Base-by-base conservation (phyloP, 805 yeast species). In the Ogataea nitratoaversa region DNA sequence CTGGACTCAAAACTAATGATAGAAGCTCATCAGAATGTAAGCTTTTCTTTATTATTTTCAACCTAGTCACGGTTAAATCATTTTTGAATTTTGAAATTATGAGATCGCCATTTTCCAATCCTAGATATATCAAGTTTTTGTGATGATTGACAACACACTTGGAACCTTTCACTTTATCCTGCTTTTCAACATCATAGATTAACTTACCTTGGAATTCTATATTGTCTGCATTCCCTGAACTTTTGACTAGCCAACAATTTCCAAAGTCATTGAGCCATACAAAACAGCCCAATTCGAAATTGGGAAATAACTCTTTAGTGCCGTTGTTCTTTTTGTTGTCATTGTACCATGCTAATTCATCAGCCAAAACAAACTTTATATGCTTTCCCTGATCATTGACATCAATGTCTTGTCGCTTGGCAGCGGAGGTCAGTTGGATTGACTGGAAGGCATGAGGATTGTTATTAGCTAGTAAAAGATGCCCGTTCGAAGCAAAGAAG, bases 101-200 rank as follows among this genome's bases (percentile, higher is more conserved):
- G 11, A 70, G 38, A 14, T 60, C 50, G 1, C 75, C 74, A 31
- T 58, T 53, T 8, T 50, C 48, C n/a, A 68, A 51, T 5, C 65
- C 69, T 9, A 71, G 55, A 19, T 70, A 69, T 4, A 70, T 55
- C 23, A 67, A 46, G 36, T 70, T 66, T 45, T 69, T 67, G 13
- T 66, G 52, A 13, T 66, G 62, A 41, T 73, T 74, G 20, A 71
- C 63, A 13, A 66, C 58, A 8, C 67, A 54, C 19, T 52, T 49
- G 20, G 36, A 43, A 19, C 51, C 59, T 30, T 43, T 43, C 5
- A 32, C 23, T 14, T 25, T 19, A 14, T 28, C 28, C 4, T 28
- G 38, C 4, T 30, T 17, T 9, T 32, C 17, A 13, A 22, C 32
- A 9, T 49, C 44, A 37, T 59, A 60, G 2, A 63, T 42, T 20